Evolutionary conservation across 805 yeast species (phyloP).

Genomic region (Zygosaccharomyces rouxii): DNA sequence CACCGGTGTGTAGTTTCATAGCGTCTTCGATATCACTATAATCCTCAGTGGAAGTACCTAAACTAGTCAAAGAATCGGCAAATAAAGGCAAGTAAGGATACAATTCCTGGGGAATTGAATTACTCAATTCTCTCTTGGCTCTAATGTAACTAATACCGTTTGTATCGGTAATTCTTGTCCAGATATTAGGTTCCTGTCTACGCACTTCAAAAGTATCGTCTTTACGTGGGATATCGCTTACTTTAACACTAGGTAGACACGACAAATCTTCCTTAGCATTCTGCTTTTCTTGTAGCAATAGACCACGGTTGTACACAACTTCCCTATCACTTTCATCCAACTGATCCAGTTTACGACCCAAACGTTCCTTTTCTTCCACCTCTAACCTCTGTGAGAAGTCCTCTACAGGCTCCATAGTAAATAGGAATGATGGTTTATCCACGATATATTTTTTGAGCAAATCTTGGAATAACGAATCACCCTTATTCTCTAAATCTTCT

Average conservation of each 20-base stretch:
- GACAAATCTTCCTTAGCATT: conserved; percentile 66
- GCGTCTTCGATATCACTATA: conserved; percentile 83
- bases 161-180: conserved; percentile 57
- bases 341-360: conserved; percentile 40
- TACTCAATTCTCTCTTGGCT: conserved; percentile 56
- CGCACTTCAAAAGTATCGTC: conserved; percentile 42
- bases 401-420: conserved; percentile 69
- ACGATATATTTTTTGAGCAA: conserved; percentile 52
- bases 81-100: conserved; percentile 73
- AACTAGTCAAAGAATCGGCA: conserved; percentile 70
- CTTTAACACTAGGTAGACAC: conserved; percentile 71
- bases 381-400: conserved; percentile 48
- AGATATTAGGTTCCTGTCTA: conserved; percentile 33
- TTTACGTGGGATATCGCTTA: conserved; percentile 63
- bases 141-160: conserved; percentile 79
- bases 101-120: conserved; percentile 53
- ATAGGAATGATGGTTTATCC: conserved; percentile 57
- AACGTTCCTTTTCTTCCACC: conserved; percentile 52
- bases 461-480: conserved; percentile 57
- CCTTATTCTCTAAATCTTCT: conserved; percentile 47
- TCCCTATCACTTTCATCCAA: conserved; percentile 55
- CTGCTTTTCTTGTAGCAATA: conserved; percentile 58
- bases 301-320: conserved; percentile 56
- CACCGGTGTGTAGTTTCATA: conserved; percentile 81
- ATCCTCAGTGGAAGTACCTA: conserved; percentile 71